A percentile compares a stretch with the other conserved stretches of the same genome.
Conservation (phyloP, 2,329 filamentous ascomycete species). For the Pseudocercospora macadamiae region DNA sequence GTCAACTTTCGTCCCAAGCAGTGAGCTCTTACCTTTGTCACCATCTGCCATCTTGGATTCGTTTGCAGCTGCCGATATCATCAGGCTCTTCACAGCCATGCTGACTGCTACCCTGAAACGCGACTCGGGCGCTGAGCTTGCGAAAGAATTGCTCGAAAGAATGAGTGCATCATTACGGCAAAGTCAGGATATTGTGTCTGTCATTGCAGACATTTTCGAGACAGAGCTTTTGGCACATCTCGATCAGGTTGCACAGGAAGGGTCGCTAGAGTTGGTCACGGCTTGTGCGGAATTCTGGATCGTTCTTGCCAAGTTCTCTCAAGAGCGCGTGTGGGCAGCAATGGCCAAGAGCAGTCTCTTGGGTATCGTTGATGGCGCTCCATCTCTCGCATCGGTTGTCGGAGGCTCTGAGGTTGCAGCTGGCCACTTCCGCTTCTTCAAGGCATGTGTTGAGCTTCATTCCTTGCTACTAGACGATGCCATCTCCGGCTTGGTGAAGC, state of each 20-base stretch:
- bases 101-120: constrained; percentile 49
- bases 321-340: constrained; percentile 87
- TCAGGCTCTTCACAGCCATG: constrained; percentile 73
- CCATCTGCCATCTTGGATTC: constrained; percentile 46
- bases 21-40: constrained; percentile 25
- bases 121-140: constrained; percentile 38
- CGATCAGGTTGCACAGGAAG: constrained; percentile 61
- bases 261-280: constrained; percentile 67
- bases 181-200: constrained; percentile 72
- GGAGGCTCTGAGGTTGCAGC: constrained; percentile 79
- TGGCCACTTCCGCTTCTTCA: constrained; percentile 76
- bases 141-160: constrained; percentile 52
- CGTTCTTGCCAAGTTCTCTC: constrained; percentile 70
- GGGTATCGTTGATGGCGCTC: constrained; percentile 73
- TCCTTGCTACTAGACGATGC: constrained; percentile 75
- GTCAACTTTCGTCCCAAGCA: constrained; percentile 65
- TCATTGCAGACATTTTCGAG: constrained; percentile 86
- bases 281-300: constrained; percentile 81
- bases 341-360: constrained; percentile 80
- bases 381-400: constrained; percentile 75
- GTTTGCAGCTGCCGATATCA: constrained; percentile 71
- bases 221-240: constrained; percentile 57
- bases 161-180: constrained; percentile 52
- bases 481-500: constrained; percentile 67
- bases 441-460: constrained; percentile 74